These are phyloP conservation scores for Phialophora verrucosa DNA, from an alignment of 2,329 filamentous ascomycete genomes.

Conservation along the genomic window DNA sequence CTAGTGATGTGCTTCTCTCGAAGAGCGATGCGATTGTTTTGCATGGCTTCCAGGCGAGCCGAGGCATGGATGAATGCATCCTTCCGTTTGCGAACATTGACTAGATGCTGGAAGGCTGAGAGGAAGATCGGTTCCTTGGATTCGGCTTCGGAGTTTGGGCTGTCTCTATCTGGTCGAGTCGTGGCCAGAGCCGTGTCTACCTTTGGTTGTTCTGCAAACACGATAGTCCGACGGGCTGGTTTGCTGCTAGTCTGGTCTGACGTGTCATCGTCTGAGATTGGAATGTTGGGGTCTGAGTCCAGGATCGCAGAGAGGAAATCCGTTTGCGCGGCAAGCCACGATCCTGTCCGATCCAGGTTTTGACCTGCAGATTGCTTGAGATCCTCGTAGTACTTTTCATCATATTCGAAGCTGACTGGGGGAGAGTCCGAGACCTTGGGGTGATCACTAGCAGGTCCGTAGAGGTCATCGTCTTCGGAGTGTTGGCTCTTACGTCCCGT, in stretches of 20 bases:
- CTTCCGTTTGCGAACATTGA: conserved; percentile 66
- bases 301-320: conserved; percentile 72
- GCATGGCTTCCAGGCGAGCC: conserved; percentile 84
- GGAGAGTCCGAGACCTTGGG: conserved; percentile 38
- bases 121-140: conserved; percentile 75
- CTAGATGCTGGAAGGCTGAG: conserved; percentile 82
- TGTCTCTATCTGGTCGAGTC: conserved; percentile 52
- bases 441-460: conserved; percentile 28
- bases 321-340: conserved; percentile 85
- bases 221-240: conserved; percentile 20
- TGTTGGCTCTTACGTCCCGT: conserved; percentile 16
- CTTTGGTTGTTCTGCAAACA: conserved; percentile 23
- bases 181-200: conserved; percentile 17
- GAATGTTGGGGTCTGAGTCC: conserved; percentile 57
- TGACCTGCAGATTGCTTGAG: conserved; percentile 71
- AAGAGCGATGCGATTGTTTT: conserved; percentile 78
- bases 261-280: conserved; percentile 23
- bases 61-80: conserved; percentile 87
- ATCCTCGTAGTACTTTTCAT: conserved; percentile 75
- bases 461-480: conserved; percentile 37
- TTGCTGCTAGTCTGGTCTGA: not conserved
- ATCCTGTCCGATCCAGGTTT: conserved; percentile 82
- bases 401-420: conserved; percentile 67
- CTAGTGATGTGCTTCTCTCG: conserved; percentile 76
- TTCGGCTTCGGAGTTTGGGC: conserved; percentile 52